Evolutionary conservation across 768 basidiomycete genomes (phyloP), one percentile per base, ranked within the genome.

Genomic region (Collybia sordida): DNA sequence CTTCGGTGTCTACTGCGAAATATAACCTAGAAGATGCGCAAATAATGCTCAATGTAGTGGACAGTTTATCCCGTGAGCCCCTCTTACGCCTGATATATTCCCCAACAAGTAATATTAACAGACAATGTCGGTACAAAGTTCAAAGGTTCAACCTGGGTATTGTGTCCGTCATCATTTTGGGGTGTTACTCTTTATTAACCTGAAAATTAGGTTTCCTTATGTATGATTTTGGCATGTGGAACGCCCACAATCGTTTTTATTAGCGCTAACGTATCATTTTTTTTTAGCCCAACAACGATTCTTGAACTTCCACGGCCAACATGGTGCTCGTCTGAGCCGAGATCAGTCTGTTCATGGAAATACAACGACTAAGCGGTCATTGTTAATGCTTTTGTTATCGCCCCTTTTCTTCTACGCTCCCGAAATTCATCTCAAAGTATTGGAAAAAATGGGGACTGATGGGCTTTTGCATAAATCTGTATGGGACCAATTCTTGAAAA

Each of bases 401-500:
- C 71, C 71, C 0, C n/a, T 81, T 3, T 61, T 83, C 4, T 85
- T 84, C 61, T 74, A 67, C 40, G 67, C 72, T 3, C 83, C 84
- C 0, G 65, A 77, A 31, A 62, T 72, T 9, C 78, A 81, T 51
- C 60, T 80, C 11, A 64, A 61, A 12, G 56, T 66, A 28, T 52
- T 85, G 37, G 72, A 81, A 45, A 72, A 63, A 14, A 73, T 80
- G 37, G 83, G 71, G 64, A 71, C 79, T 1, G 83, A 85, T 54
- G 57, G 63, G 0, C 65, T 76, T 15, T 68, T 74, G 43, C 70
- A 70, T 49, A 59, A 63, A 21, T 59, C 62, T 12, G 62, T 64
- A 7, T 85, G 82, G 81, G 62, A 65, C 3, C 61, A 64, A 14
- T 77, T 79, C 35, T 66, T 82, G 39, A 47, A 47, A 8, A 73